These are phyloP conservation scores for Candolleomyces eurysporus DNA, from an alignment of 768 basidiomycete genomes.

Conservation along the genomic window DNA sequence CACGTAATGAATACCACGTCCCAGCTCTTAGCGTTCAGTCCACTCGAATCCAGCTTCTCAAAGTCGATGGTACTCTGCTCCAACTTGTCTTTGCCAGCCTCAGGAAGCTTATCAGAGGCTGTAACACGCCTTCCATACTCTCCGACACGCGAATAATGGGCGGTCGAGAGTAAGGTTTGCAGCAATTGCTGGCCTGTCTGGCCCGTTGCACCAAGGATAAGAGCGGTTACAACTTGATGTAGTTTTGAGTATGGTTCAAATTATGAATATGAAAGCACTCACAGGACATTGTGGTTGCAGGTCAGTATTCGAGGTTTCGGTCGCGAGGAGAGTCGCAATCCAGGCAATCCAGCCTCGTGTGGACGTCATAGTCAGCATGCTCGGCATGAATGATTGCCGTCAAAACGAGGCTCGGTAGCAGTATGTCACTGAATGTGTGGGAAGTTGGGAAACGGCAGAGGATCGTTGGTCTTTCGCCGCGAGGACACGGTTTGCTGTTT, in stretches of 20 bases:
- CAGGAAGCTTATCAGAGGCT: constrained; percentile 32
- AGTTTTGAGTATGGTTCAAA: constrained; percentile 12
- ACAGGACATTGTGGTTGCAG: not conserved
- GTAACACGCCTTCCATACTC: constrained; percentile 72
- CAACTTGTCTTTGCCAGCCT: constrained; percentile 53
- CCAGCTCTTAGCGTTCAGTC: constrained; percentile 57
- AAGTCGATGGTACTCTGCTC: constrained; percentile 68
- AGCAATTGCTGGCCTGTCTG: constrained; percentile 63
- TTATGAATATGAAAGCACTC: not conserved
- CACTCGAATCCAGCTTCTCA: constrained; percentile 56
- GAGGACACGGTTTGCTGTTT: too few species aligned
- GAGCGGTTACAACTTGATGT: constrained; percentile 40
- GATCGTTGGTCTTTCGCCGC: too few species aligned
- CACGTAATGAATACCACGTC: constrained; percentile 75
- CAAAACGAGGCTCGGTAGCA: too few species aligned
- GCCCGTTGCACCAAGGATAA: constrained; percentile 76
- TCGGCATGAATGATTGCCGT: too few species aligned
- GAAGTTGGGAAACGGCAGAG: too few species aligned
- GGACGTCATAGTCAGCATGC: too few species aligned
- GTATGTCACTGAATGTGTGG: too few species aligned
- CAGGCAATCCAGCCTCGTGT: too few species aligned
- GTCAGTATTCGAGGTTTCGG: too few species aligned
- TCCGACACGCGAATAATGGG: constrained; percentile 55
- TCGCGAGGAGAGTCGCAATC: too few species aligned
- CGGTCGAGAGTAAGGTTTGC: constrained; percentile 54